phyloP scores from a whole-genome alignment of 164 flowering plant genomes.

The Aristolochia contorta region DNA sequence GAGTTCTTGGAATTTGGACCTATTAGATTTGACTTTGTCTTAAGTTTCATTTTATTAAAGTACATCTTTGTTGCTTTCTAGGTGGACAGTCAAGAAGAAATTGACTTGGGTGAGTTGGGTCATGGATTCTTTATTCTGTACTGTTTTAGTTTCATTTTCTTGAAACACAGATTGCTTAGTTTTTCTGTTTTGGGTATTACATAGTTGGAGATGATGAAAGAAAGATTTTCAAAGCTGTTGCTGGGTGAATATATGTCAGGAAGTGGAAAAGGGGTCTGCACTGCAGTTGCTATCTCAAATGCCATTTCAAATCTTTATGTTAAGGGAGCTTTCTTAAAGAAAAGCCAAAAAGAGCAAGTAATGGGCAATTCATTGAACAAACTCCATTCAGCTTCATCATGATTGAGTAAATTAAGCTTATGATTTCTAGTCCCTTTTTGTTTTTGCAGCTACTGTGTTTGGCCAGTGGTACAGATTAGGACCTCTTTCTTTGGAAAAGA shows the following conservation, averaged over 20 bases:
- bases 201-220: conserved; percentile 83
- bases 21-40: no score
- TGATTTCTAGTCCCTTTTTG: conserved; percentile 1
- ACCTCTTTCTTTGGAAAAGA: conserved; percentile 71
- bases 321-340: conserved; percentile 9
- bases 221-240: conserved; percentile 84
- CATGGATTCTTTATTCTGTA: neutral
- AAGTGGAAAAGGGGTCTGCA: conserved; percentile 88
- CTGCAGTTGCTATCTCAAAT: conserved; percentile 87
- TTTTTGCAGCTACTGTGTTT: conserved; percentile 69
- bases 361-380: no score
- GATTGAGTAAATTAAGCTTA: neutral
- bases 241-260: conserved; percentile 99
- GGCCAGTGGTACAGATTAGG: conserved; percentile 68
- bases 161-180: neutral
- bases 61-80: neutral
- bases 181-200: conserved; percentile 4
- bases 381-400: no score
- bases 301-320: conserved; percentile 96
- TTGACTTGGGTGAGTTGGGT: conserved; percentile 38
- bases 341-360: neutral
- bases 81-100: conserved; percentile 22
- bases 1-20: no score
- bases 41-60: no score
- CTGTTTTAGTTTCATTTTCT: neutral